These are phyloP conservation scores for Sedum album DNA, from an alignment of 164 flowering plant genomes.

Conservation along the genomic window DNA sequence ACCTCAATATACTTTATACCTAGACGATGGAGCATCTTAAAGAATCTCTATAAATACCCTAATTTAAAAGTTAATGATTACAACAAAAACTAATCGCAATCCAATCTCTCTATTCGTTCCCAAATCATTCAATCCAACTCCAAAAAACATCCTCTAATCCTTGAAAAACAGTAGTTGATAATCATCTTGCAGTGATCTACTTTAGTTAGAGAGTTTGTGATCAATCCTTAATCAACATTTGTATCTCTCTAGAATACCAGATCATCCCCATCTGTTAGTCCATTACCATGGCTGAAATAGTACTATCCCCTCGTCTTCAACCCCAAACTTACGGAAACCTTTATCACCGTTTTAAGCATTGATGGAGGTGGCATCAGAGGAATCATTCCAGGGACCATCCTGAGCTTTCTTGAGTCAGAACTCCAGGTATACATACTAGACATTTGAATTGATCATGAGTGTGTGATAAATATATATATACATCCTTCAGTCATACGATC, in stretches of 20 bases:
- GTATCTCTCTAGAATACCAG: neutral
- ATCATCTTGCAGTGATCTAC: too few species aligned
- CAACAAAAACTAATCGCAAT: too few species aligned
- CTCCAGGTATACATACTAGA: neutral
- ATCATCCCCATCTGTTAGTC: too few species aligned
- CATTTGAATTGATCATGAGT: too few species aligned
- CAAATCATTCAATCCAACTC: too few species aligned
- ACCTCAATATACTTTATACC: neutral
- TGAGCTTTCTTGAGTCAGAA: constrained; percentile 3
- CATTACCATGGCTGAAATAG: neutral
- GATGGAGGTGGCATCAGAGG: constrained; percentile 9
- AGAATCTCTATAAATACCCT: neutral
- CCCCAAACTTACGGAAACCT: constrained; percentile 7
- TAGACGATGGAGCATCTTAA: neutral
- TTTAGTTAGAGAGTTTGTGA: too few species aligned
- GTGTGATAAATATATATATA: too few species aligned
- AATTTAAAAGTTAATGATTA: neutral
- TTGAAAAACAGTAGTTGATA: too few species aligned
- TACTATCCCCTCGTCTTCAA: constrained; percentile 5
- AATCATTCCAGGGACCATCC: constrained; percentile 9
- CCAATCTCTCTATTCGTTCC: neutral
- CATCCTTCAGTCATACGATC: too few species aligned
- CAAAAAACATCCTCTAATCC: too few species aligned
- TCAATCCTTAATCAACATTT: too few species aligned
- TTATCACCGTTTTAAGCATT: constrained; percentile 1